Percentiles rank a stretch among this genome's conserved stretches.
Conservation (phyloP, 768 basidiomycete genomes). For the Russula compacta region DNA sequence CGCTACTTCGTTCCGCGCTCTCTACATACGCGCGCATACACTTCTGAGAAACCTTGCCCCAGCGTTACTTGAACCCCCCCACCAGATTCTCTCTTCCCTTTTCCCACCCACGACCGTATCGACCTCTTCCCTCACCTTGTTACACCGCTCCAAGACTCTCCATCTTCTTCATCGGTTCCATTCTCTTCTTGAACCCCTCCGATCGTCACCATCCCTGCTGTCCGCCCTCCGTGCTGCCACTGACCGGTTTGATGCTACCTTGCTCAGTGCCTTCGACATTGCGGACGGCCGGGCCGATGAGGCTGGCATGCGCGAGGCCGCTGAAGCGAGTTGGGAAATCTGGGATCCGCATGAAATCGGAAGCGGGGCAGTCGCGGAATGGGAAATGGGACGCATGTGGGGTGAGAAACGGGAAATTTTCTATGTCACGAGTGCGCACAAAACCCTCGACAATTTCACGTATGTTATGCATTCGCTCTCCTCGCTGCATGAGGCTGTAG, state of each 20-base stretch:
- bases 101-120: constrained; percentile 27
- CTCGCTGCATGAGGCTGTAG: not conserved
- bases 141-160: constrained; percentile 39
- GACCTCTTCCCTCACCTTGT: constrained; percentile 32
- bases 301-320: constrained; percentile 67
- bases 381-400: constrained; percentile 95
- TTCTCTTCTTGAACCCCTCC: constrained; percentile 66
- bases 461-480: constrained; percentile 28
- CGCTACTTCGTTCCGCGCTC: constrained; percentile 37
- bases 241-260: constrained; percentile 80
- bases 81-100: constrained; percentile 55
- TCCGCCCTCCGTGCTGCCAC: constrained; percentile 64
- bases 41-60: constrained; percentile 53
- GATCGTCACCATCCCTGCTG: constrained; percentile 52
- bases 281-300: constrained; percentile 73
- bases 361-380: constrained; percentile 39
- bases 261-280: constrained; percentile 84
- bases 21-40: constrained; percentile 57
- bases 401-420: constrained; percentile 92
- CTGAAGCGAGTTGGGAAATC: constrained; percentile 80
- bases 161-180: constrained; percentile 69
- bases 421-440: constrained; percentile 75
- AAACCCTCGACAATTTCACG: constrained; percentile 76
- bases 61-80: constrained; percentile 53
- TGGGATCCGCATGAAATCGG: constrained; percentile 37